Conservation (phyloP, 2,329 filamentous ascomycete genomes). For the Pseudocercospora vitis region DNA sequence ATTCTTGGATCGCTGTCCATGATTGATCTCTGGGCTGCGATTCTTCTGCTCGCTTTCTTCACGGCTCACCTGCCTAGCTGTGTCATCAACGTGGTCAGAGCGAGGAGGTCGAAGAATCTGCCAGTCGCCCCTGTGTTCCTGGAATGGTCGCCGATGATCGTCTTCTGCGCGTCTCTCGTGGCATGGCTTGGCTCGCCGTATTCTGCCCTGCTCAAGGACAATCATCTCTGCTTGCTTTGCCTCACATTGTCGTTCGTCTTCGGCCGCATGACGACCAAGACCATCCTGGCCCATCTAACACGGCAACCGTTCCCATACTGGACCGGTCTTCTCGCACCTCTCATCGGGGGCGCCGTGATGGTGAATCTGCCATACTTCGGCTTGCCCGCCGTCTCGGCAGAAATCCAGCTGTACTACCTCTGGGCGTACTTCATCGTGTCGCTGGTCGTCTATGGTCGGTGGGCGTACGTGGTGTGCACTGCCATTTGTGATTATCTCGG, state of each 20-base stretch:
- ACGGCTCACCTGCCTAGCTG: constrained; percentile 79
- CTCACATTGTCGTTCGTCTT: constrained; percentile 96
- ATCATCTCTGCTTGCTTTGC: constrained; percentile 89
- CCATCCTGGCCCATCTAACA: constrained; percentile 93
- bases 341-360: constrained; percentile 80
- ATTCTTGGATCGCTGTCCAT: constrained; percentile 72
- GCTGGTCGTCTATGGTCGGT: constrained; percentile 81
- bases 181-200: constrained; percentile 90
- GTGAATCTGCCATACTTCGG: constrained; percentile 80
- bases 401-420: constrained; percentile 75
- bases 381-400: constrained; percentile 60
- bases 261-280: constrained; percentile 97
- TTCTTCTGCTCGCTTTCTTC: constrained; percentile 49
- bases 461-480: constrained; percentile 87
- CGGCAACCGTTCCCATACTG: constrained; percentile 94
- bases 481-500: constrained; percentile 89
- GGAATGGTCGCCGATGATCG: constrained; percentile 88
- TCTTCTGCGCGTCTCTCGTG: constrained; percentile 72
- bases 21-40: constrained; percentile 81
- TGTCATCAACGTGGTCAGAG: constrained; percentile 78
- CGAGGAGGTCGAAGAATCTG: constrained; percentile 69
- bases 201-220: constrained; percentile 76
- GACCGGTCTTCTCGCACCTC: constrained; percentile 85
- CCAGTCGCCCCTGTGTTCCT: constrained; percentile 81
- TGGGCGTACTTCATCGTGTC: constrained; percentile 82